phyloP scores from a whole-genome alignment of 1,139 yeast genomes.

The Meyerozyma elateridarum region DNA sequence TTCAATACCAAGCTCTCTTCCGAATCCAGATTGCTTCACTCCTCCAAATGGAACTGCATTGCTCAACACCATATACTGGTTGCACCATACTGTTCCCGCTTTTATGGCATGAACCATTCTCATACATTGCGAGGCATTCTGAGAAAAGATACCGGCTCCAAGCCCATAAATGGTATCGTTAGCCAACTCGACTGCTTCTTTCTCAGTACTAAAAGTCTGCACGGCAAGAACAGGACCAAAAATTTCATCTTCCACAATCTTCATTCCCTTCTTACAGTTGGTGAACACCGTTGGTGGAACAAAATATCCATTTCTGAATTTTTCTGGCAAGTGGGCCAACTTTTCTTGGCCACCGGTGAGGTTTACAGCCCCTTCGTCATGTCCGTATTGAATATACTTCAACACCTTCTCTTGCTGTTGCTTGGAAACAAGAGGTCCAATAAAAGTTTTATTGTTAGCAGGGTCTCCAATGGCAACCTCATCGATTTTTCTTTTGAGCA shows the following conservation, averaged over 20 bases:
- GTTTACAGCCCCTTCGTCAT: conserved; percentile 68
- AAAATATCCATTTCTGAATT: conserved; percentile 52
- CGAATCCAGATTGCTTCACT: conserved; percentile 26
- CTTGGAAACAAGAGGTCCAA: conserved; percentile 83
- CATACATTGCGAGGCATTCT: conserved; percentile 9
- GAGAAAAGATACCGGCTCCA: conserved; percentile 83
- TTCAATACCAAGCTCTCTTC: conserved; percentile 24
- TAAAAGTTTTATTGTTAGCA: conserved; percentile 63
- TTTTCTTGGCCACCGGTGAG: conserved; percentile 73
- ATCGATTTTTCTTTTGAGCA: conserved; percentile 39
- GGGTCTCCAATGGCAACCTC: conserved; percentile 60
- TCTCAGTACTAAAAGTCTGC: conserved; percentile 34
- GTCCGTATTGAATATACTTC: conserved; percentile 67
- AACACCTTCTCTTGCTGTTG: conserved; percentile 72
- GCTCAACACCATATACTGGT: conserved; percentile 26
- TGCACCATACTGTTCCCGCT: conserved; percentile 26
- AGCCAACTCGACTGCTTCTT: conserved; percentile 34
- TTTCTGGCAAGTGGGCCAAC: conserved; percentile 8
- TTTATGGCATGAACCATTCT: conserved; percentile 42
- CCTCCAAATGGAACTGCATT: conserved; percentile 28
- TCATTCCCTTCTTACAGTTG: conserved; percentile 56
- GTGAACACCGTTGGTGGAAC: conserved; percentile 76
- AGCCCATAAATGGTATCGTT: conserved; percentile 46
- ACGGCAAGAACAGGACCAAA: conserved; percentile 47
- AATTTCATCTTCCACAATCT: conserved; percentile 39